phyloP scores from a whole-genome alignment of 805 yeast genomes.

The Yarrowia osloensis region DNA sequence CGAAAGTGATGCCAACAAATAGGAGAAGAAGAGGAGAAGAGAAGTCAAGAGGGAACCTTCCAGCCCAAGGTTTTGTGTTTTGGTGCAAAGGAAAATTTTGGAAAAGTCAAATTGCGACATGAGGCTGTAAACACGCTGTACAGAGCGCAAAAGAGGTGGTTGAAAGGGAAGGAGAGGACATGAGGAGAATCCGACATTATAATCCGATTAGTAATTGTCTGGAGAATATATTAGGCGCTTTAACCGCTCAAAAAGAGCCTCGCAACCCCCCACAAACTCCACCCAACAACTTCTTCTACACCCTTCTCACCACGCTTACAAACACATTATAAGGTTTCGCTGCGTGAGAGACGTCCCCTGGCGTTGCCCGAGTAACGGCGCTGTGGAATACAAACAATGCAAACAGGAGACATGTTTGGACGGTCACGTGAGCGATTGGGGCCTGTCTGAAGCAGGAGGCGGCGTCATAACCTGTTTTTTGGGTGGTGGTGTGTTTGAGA shows the following conservation, averaged over 20 bases:
- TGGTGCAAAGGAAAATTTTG: constrained; percentile 26
- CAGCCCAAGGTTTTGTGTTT: constrained; percentile 4
- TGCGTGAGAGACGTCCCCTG: background rate
- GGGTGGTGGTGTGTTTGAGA: background rate
- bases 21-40: constrained; percentile 29
- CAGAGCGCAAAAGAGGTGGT: background rate
- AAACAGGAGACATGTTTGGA: no score
- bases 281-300: background rate
- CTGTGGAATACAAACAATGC: background rate
- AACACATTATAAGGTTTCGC: background rate
- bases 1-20: constrained; percentile 13
- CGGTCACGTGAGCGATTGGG: background rate
- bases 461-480: background rate
- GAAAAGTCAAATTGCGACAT: constrained; percentile 13
- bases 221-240: no score
- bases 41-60: constrained; percentile 3
- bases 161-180: background rate
- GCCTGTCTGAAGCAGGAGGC: no score
- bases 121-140: constrained; percentile 27
- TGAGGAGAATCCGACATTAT: background rate
- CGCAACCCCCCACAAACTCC: no score
- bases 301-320: constrained; percentile 18
- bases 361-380: constrained; percentile 9
- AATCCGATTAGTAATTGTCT: no score
- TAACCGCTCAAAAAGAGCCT: no score